Conservation (phyloP, 495 filamentous ascomycete genomes). For the Neurospora sp. region DNA sequence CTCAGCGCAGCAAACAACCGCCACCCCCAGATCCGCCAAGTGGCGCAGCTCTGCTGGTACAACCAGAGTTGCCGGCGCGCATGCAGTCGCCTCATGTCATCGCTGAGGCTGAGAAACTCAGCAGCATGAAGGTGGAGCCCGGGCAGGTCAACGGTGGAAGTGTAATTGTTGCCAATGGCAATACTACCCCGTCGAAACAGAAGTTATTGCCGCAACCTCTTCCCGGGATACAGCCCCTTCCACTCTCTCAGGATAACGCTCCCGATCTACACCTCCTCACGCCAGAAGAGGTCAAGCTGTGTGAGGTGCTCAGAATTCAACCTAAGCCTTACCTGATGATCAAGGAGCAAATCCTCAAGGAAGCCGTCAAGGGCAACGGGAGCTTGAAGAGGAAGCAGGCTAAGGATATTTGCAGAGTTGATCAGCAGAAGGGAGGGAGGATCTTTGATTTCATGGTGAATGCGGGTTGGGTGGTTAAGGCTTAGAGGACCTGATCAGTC, state of each 20-base stretch:
- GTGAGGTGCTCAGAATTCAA: slow-evolving; percentile 66
- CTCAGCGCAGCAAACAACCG: slow-evolving; percentile 46
- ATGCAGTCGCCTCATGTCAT: slow-evolving; percentile 9
- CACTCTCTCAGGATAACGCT: slow-evolving; percentile 64
- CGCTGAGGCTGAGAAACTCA: slow-evolving; percentile 1
- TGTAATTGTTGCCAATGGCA: slow-evolving; percentile 29
- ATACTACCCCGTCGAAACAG: slow-evolving; percentile 23
- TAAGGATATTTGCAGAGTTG: slow-evolving; percentile 47
- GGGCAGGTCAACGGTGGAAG: slow-evolving; percentile 31
- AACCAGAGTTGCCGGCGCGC: slow-evolving; percentile 62
- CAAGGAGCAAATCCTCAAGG: slow-evolving; percentile 79
- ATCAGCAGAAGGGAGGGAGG: slow-evolving; percentile 45
- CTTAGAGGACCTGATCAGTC: slow-evolving; percentile 2
- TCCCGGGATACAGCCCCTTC: slow-evolving; percentile 51
- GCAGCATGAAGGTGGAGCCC: slow-evolving; percentile 18
- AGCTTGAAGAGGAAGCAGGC: slow-evolving; percentile 84
- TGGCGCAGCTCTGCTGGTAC: slow-evolving; percentile 60
- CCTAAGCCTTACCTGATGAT: slow-evolving; percentile 93
- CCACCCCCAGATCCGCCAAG: slow-evolving; percentile 58
- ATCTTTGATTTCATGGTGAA: slow-evolving; percentile 94
- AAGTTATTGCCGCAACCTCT: slow-evolving; percentile 37
- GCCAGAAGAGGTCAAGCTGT: slow-evolving; percentile 74
- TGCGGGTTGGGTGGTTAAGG: slow-evolving; percentile 82
- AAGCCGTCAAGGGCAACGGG: slow-evolving; percentile 80
- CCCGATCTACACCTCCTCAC: slow-evolving; percentile 80